A percentile compares a stretch with the other conserved stretches of the same genome.
Conservation (phyloP, 805 yeast genomes). For the Wickerhamia fluorescens region DNA sequence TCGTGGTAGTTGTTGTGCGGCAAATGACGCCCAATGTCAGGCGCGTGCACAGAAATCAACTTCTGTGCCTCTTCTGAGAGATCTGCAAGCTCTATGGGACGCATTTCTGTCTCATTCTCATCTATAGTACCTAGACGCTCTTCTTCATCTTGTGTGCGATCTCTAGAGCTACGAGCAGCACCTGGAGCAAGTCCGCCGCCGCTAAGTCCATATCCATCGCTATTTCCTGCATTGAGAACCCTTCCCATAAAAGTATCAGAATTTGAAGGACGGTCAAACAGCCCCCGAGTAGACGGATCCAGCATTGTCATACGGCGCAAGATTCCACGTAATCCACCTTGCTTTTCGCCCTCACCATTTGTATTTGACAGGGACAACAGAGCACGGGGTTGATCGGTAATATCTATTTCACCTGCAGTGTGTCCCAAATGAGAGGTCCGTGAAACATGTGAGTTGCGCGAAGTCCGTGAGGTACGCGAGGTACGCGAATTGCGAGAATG, state of each 20-base stretch:
- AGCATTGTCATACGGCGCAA: slow-evolving; percentile 30
- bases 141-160: slow-evolving; percentile 16
- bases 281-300: slow-evolving; percentile 21
- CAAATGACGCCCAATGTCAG: slow-evolving; percentile 6
- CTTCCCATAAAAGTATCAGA: slow-evolving; percentile 35
- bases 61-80: slow-evolving; percentile 48
- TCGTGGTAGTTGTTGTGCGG: background rate
- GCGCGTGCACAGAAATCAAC: slow-evolving; percentile 44
- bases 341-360: slow-evolving; percentile 4
- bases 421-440: background rate
- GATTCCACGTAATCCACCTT: slow-evolving; percentile 19
- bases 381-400: slow-evolving; percentile 6
- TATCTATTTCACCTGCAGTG: background rate
- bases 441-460: background rate
- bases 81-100: slow-evolving; percentile 33
- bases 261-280: slow-evolving; percentile 11
- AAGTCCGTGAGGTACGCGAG: too few relatives aligned
- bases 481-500: too few relatives aligned
- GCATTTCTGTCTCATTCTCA: slow-evolving; percentile 39
- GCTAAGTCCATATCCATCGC: slow-evolving; percentile 20
- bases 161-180: slow-evolving; percentile 15
- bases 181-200: slow-evolving; percentile 41
- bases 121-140: slow-evolving; percentile 10
- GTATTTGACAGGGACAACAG: slow-evolving; percentile 3
- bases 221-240: slow-evolving; percentile 19